Base-by-base conservation (phyloP, 257 asterid genomes). In the Catharanthus roseus region DNA sequence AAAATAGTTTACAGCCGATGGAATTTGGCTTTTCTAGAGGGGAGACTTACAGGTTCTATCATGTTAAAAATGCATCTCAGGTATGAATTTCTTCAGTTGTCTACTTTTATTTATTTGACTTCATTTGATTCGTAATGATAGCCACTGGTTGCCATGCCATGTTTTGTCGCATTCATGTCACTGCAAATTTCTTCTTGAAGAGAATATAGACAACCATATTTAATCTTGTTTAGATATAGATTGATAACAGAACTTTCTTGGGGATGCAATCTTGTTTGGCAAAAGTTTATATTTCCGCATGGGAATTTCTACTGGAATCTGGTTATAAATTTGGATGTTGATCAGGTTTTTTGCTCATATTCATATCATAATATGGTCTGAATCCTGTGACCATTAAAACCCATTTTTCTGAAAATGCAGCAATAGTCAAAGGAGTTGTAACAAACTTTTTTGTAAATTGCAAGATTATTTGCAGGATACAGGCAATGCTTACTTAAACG, bases 31-130 rank as follows among this genome's bases (percentile, higher is more conserved):
- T 79, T 65, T 68, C 81, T 68, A 81, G 77, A 77, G 83, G 80
- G 23, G 82, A 68, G 78, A 82, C 79, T 42, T 87, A 75, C 55
- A 76, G 85, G 80, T 90, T 86, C 84, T 89, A 86, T 74, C 98
- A 90, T 78, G 72, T 89, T 54, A 84, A 79, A 81, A 78, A 82
- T 85, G 89, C 89, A 79, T 81, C 91, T 77, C 95, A 87, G 98
- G 97, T 92, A 86, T 26, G 68, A 53, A 47, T 62, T 74, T 33
- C 33, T 73, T n/a, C 6, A 58, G 31, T 71, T 19, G 31, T 29
- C 18, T 34, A 54, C 28, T 8, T 39, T 41, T 3, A 11, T 4
- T 28, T 18, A 49, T 21, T 38, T 57, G 64, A 63, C 24, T 29
- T 49, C 10, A 67, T 68, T 31, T 31, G 21, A 29, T 15, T 47